These are phyloP conservation scores for Leucoagaricus sp. DNA, from an alignment of 1,284 basidiomycete species.

Conservation along the genomic window DNA sequence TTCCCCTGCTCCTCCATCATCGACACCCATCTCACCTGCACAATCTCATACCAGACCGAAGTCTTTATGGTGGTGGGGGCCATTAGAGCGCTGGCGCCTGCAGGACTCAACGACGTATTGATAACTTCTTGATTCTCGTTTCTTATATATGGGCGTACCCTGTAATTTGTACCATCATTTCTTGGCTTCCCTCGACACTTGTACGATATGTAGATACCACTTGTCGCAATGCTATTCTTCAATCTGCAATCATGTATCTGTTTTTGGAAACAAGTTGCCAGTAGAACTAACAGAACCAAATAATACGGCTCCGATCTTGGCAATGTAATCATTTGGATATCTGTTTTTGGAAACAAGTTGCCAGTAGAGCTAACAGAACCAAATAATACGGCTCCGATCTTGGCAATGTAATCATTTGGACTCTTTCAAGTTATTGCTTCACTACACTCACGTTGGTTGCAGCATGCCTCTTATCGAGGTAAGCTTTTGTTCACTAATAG, in stretches of 20 bases:
- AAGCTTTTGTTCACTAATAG: slow-evolving; percentile 16
- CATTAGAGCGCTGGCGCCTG: slow-evolving; percentile 69
- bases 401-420: background rate
- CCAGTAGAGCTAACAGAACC: background rate
- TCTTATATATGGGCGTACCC: background rate
- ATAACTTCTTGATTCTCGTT: slow-evolving; percentile 9
- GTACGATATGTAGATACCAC: slow-evolving; percentile 5
- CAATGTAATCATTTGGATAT: no score
- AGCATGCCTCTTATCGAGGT: slow-evolving; percentile 64
- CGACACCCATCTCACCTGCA: slow-evolving; percentile 14
- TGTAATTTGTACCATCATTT: slow-evolving; percentile 1
- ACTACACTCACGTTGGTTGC: background rate
- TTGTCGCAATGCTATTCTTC: background rate
- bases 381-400: background rate
- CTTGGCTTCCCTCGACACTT: slow-evolving; percentile 2
- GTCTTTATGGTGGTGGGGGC: slow-evolving; percentile 79
- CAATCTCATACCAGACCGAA: slow-evolving; percentile 26
- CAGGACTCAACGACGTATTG: slow-evolving; percentile 74
- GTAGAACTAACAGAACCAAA: background rate
- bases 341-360: background rate
- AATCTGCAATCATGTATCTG: no score
- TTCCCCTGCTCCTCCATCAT: background rate
- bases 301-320: background rate
- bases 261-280: background rate
- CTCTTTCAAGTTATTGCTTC: background rate